A percentile compares a stretch with the other conserved stretches of the same genome.
Evolutionary conservation across 1,139 yeast genomes (phyloP).

Genomic region (Magnusiomyces fungicola): DNA sequence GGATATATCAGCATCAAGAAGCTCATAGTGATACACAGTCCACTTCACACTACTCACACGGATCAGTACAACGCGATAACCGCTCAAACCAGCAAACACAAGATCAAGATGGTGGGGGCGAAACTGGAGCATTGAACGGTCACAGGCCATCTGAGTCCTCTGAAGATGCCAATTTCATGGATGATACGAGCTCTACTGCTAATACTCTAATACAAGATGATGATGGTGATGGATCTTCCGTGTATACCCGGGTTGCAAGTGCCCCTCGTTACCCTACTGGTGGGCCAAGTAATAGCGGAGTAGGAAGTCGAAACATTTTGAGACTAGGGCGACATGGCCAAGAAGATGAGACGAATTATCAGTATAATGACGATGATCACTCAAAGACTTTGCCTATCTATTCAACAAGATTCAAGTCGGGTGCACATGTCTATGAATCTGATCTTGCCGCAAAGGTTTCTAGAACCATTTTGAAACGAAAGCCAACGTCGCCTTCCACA

Average conservation of each 20-base stretch:
- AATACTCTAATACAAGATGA: conserved; percentile 10
- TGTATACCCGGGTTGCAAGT: background rate
- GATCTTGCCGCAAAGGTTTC: conserved; percentile 12
- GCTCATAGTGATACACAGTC: too few species aligned
- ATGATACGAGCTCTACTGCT: conserved; percentile 11
- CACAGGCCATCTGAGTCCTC: conserved; percentile 13
- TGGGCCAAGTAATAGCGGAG: background rate
- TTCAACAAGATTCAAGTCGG: conserved; percentile 12
- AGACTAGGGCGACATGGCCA: background rate
- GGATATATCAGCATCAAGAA: too few species aligned
- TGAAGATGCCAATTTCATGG: conserved; percentile 8
- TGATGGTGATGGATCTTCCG: background rate
- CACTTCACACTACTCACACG: too few species aligned
- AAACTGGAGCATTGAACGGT: too few species aligned
- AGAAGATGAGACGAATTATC: background rate
- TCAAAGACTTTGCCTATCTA: conserved; percentile 12
- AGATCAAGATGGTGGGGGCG: too few species aligned
- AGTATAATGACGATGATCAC: background rate
- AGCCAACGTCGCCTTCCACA: background rate
- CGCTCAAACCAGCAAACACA: too few species aligned
- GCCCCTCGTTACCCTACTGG: background rate
- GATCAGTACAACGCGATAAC: too few species aligned
- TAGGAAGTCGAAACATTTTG: background rate
- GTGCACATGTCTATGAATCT: conserved; percentile 14
- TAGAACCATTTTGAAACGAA: conserved; percentile 3